These are phyloP conservation scores for Entomortierella beljakovae DNA, from an alignment of 192 early-diverging fungal species.

Conservation along the genomic window DNA sequence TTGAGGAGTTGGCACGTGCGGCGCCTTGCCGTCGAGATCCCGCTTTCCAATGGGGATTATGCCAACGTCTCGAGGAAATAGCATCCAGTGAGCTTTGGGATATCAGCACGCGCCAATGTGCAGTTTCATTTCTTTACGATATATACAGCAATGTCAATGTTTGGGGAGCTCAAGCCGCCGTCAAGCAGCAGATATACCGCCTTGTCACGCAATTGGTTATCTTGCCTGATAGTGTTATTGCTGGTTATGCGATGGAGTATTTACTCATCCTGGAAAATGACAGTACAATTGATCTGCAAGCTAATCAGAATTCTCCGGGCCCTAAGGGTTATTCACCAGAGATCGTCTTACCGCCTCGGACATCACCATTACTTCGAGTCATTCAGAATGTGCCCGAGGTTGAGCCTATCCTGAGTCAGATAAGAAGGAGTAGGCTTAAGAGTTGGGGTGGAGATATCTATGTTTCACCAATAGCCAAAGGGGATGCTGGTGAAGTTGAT, in stretches of 20 bases:
- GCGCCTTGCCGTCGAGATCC: conserved; percentile 5
- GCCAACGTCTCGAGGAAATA: neutral
- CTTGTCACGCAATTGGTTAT: neutral
- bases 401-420: neutral
- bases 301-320: too few relatives aligned
- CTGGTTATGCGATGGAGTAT: too few relatives aligned
- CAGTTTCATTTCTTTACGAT: neutral
- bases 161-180: neutral
- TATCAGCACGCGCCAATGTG: neutral
- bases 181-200: conserved; percentile 4
- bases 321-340: neutral
- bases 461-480: conserved; percentile 1
- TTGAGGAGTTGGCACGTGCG: neutral
- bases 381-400: neutral
- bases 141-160: conserved; percentile 4
- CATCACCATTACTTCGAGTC: neutral
- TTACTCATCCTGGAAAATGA: neutral
- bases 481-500: neutral
- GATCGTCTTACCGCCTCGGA: neutral
- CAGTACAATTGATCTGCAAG: too few relatives aligned
- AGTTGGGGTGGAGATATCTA: neutral
- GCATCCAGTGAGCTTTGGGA: neutral
- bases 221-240: neutral
- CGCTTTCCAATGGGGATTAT: conserved; percentile 1
- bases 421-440: neutral